Conservation (phyloP, 495 filamentous ascomycete genomes). For the Lasiosphaeria ovina region DNA sequence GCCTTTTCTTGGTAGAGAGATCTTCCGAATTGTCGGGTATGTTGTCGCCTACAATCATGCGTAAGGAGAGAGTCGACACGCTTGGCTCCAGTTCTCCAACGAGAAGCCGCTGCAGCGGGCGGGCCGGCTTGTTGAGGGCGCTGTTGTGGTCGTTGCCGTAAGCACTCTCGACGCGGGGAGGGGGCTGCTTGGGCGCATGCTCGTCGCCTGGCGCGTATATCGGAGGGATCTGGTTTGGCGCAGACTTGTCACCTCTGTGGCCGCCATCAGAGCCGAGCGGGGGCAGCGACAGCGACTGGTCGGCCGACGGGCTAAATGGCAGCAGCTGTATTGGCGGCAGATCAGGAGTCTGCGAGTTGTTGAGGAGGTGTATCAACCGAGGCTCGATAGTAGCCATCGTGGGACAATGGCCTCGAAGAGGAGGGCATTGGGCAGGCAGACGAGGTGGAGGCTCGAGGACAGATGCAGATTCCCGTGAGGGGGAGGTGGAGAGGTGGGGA, state of each 20-base stretch:
- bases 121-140: slow-evolving; percentile 19
- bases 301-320: slow-evolving; percentile 33
- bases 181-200: slow-evolving; percentile 9
- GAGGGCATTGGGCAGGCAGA: slow-evolving; percentile 31
- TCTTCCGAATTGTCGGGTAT: slow-evolving; percentile 34
- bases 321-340: slow-evolving; percentile 46
- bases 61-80: slow-evolving; percentile 42
- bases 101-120: slow-evolving; percentile 30
- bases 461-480: slow-evolving; percentile 5
- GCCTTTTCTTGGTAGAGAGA: slow-evolving; percentile 47
- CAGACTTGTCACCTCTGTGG: slow-evolving; percentile 35
- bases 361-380: slow-evolving; percentile 56
- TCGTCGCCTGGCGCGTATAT: slow-evolving; percentile 36
- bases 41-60: slow-evolving; percentile 45
- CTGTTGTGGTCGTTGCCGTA: slow-evolving; percentile 13
- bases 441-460: slow-evolving; percentile 7
- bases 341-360: slow-evolving; percentile 43
- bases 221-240: slow-evolving; percentile 36
- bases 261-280: slow-evolving; percentile 46
- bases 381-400: slow-evolving; percentile 60
- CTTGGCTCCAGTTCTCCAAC: slow-evolving; percentile 23
- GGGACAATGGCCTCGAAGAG: slow-evolving; percentile 27
- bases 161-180: slow-evolving; percentile 12
- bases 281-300: slow-evolving; percentile 36
- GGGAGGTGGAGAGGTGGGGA: neutral